Evolutionary conservation across 2,329 filamentous ascomycete species (phyloP), one percentile per base, ranked within the genome.

Genomic region (Ophiostoma sp.): DNA sequence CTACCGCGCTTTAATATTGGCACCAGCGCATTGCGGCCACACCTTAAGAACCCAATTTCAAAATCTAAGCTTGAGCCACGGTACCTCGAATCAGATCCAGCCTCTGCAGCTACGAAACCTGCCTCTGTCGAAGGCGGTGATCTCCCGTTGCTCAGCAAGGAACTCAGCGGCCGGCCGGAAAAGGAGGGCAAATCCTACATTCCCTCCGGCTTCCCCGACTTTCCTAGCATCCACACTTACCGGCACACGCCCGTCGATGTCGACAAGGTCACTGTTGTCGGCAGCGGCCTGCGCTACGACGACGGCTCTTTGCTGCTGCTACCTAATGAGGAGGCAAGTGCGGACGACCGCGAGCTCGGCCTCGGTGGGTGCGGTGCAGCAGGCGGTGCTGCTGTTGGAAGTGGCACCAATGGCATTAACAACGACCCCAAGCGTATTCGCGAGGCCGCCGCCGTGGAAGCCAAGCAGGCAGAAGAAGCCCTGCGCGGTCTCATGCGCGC

Each of bases 201-300:
- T 13, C 87, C 87, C 0, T 78, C 79, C 48, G 81, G 82, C 0
- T 88, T 90, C 68, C 87, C 87, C 0, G 81, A 84, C 11, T 89
- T 89, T 71, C 87, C 87, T 0, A 88, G 86, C 76, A 85, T 85
- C 65, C 87, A 89, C 74, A 89, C 87, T 3, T 90, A 89, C 77
- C 84, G 83, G 54, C 86, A 84, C 75, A 89, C 87, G 0, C 84
- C 84, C 1, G 82, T 83, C 44, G 79, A 79, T 67, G 77, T 78
- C 44, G 77, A 77, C 72, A 70, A 76, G 62, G 74, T 78, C 39
- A 78, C 78, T 1, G 75, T 78, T 1, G 71, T 72, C 15, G 74
- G 74, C 69, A 74, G 67, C 41, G 74, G 74, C n/a, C 71, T 76
- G 52, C 72, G 69, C 52, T 75, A 75, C 20, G 75, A 78, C 17